phyloP scores from a whole-genome alignment of 2,329 filamentous ascomycete species.

The Penicillium sp. region DNA sequence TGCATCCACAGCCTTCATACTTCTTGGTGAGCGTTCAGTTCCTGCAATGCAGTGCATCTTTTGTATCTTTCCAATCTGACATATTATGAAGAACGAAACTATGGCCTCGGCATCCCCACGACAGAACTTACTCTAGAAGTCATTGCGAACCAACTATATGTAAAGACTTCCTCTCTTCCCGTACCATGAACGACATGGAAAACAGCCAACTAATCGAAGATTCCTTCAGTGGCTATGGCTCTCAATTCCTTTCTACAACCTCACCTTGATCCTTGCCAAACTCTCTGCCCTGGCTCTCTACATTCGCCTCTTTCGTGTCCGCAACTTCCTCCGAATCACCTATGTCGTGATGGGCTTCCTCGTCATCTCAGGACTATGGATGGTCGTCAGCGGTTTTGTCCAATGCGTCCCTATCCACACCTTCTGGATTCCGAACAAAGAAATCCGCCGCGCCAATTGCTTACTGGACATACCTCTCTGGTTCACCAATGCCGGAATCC shows the following conservation, averaged over 20 bases:
- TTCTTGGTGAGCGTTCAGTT: slow-evolving; percentile 14
- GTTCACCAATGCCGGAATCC: slow-evolving; percentile 31
- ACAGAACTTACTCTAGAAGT: slow-evolving; percentile 1
- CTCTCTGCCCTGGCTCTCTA: slow-evolving; percentile 34
- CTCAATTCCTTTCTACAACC: slow-evolving; percentile 39
- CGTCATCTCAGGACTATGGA: slow-evolving; percentile 27
- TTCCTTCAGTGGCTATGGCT: slow-evolving; percentile 28
- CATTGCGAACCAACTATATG: slow-evolving; percentile 22
- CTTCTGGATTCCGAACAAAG: slow-evolving; percentile 23
- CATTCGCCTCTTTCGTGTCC: slow-evolving; percentile 31
- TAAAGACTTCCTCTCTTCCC: slow-evolving; percentile 13
- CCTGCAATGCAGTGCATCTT: background rate
- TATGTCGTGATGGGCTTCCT: slow-evolving; percentile 22
- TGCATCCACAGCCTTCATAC: slow-evolving; percentile 9
- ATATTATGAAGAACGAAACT: slow-evolving; percentile 16
- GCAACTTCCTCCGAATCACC: slow-evolving; percentile 20
- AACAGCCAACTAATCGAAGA: background rate
- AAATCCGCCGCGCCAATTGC: slow-evolving; percentile 13
- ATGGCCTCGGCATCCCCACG: slow-evolving; percentile 25
- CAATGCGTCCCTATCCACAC: slow-evolving; percentile 27
- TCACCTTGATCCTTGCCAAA: slow-evolving; percentile 34
- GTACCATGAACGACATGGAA: background rate
- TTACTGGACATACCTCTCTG: slow-evolving; percentile 24
- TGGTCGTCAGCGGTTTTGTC: slow-evolving; percentile 27
- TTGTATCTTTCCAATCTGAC: background rate